phyloP scores from a whole-genome alignment of 352 stramenopile genomes.

The Phytophthora citrophthora region DNA sequence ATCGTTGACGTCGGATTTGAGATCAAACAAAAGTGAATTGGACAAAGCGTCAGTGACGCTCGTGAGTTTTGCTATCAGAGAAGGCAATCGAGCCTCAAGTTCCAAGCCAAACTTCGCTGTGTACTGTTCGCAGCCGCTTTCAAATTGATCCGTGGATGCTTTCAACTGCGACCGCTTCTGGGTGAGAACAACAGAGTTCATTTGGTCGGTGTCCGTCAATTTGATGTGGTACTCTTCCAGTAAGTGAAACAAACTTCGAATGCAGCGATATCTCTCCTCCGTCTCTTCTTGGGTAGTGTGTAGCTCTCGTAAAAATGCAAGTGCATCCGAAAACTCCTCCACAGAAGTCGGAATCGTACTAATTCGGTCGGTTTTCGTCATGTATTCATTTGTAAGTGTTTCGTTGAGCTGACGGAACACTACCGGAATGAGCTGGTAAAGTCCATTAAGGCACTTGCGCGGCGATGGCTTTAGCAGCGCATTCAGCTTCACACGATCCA shows the following conservation, averaged over 20 bases:
- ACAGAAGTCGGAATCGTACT: constrained; percentile 74
- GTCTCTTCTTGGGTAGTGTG: constrained; percentile 51
- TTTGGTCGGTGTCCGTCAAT: constrained; percentile 70
- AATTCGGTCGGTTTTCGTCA: constrained; percentile 64
- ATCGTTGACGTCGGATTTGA: constrained; percentile 53
- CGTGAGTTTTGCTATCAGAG: constrained; percentile 40
- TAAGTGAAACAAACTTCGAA: constrained; percentile 65
- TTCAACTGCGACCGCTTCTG: constrained; percentile 79
- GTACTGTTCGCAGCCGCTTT: constrained; percentile 75
- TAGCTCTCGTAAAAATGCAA: constrained; percentile 64
- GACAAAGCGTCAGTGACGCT: constrained; percentile 44
- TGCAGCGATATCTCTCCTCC: constrained; percentile 61
- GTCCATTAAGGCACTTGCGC: constrained; percentile 57
- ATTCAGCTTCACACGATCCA: constrained; percentile 69
- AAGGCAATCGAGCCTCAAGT: constrained; percentile 62
- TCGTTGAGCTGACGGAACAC: constrained; percentile 71
- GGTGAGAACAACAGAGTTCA: constrained; percentile 76
- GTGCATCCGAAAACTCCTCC: constrained; percentile 69
- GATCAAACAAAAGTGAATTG: constrained; percentile 47
- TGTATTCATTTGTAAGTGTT: constrained; percentile 61
- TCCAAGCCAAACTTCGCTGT: constrained; percentile 79
- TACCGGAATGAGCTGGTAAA: constrained; percentile 64
- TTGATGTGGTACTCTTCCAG: constrained; percentile 78
- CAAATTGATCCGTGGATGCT: constrained; percentile 80
- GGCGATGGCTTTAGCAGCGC: constrained; percentile 69